A percentile compares a stretch with the other conserved stretches of the same genome.
phyloP scores from a whole-genome alignment of 23 red algal genomes.

The Pyropia yezoensis region DNA sequence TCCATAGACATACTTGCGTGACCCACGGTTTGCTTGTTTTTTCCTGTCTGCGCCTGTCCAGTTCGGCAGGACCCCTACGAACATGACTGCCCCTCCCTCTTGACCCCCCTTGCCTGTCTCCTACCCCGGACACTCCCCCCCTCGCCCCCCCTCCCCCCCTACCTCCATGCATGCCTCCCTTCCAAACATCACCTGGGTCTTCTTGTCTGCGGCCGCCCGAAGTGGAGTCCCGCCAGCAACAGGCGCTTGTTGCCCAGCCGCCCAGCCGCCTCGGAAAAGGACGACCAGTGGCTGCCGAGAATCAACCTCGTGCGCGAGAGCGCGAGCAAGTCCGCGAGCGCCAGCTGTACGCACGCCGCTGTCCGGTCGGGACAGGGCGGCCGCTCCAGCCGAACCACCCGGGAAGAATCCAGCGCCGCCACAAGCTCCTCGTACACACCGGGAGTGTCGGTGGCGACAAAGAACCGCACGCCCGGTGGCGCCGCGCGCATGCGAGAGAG shows the following conservation, averaged over 20 bases:
- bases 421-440: conserved; percentile 23
- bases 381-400: conserved; percentile 39
- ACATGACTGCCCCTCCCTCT: too few species aligned
- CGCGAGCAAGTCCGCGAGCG: conserved; percentile 53
- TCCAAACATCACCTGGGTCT: not conserved
- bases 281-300: conserved; percentile 70
- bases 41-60: too few species aligned
- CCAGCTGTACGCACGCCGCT: conserved; percentile 41
- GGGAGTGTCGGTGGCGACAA: conserved; percentile 35
- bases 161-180: not conserved
- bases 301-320: conserved; percentile 33
- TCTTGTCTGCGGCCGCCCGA: conserved; percentile 12
- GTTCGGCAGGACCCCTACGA: too few species aligned
- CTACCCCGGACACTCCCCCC: too few species aligned
- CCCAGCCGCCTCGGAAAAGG: conserved; percentile 55
- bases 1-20: too few species aligned
- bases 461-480: conserved; percentile 33
- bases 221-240: conserved; percentile 55
- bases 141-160: not conserved
- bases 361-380: conserved; percentile 33
- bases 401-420: conserved; percentile 35
- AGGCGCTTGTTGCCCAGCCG: conserved; percentile 40
- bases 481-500: conserved; percentile 29
- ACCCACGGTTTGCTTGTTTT: too few species aligned
- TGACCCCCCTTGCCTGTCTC: too few species aligned